Base-by-base conservation (phyloP, 2,329 filamentous ascomycete genomes). In the Aspergillus arachidicola region DNA sequence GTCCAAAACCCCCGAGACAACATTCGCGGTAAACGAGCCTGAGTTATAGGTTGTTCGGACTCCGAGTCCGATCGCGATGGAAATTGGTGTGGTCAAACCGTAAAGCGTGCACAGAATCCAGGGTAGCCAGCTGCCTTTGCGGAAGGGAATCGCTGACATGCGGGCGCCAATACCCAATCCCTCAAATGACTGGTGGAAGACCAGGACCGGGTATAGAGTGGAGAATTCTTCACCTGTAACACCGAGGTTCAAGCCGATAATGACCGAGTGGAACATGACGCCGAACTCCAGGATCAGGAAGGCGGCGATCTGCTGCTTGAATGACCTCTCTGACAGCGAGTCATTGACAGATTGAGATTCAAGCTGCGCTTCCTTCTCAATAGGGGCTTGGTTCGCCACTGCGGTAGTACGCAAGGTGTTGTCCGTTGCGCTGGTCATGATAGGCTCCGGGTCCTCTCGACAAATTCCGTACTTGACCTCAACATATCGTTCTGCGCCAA, bases 141-240 rank as follows among this genome's bases (percentile, higher is more conserved):
- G 79, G 69, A 85, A 86, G 0, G 82, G 84, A 26, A 88, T 86
- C 21, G 83, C 81, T 3, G 84, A 85, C 73, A 89, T 83, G 54
- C 87, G 80, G 0, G 86, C 85, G 14, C 87, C 87, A 45, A 89
- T 85, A 74, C 86, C 87, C 0, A 89, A 81, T 58, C 87, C 86
- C 68, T 89, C 87, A 62, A 89, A 89, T 11, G 84, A 82, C 70
- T 89, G 87, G 68, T 89, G 87, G 76, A 89, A 89, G 59, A 87
- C 82, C 0, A 89, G 80, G 46, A 88, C 86, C 3, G 84, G 82
- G 72, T 87, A 87, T 2, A 89, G 79, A 0, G 85, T 83, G 36
- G 78, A 74, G 75, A 89, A 89, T 53, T 88, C 86, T 0, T 81
- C 74, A 23, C 85, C 83, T 0, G 83, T 81, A 19, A 87, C 85